Base-by-base conservation (phyloP, 805 yeast genomes). In the Candida ortonii region DNA sequence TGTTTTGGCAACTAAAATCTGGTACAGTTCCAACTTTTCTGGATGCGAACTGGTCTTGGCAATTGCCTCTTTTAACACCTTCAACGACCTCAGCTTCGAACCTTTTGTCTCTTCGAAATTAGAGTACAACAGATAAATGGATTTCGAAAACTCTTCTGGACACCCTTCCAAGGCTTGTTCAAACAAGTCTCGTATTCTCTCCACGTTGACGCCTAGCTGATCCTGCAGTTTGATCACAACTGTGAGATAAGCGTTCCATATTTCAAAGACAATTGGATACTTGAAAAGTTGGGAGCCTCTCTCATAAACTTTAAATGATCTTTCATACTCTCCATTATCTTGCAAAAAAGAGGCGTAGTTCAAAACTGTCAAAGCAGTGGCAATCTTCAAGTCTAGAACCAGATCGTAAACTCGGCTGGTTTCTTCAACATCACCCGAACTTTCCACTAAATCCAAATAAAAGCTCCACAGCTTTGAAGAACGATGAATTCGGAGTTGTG, bases 391-490 rank as follows among this genome's bases (percentile, higher is more conserved):
- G 17, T 64, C 65, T 21, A 82, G 67, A 10, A 73, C 62, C 16
- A 67, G 56, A 29, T 80, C 85, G 49, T 80, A 82, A 1, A 69
- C 64, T 2, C 50, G 50, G 25, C 61, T 49, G 2, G 68, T 62
- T 7, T 58, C 61, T 0, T 62, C 62, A 8, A 67, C 49, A 29
- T 70, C 74, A 4, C 71, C 68, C 20, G 67, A 55, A 10, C 79
- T 68, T 55, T 83, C 89, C 12, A 80, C 67, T 18, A 85, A 52
- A 48, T 85, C 95, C 17, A 86, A 53, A 50, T 83, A 85, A 43
- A 75, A 72, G 4, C 74, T 61, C 96, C 96, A 89, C 6, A 88
- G 58, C 33, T 73, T 73, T 25, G 65, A 59, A 5, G 84, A 76
- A 46, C 76, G 78, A 54, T 73, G 79, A 7, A 82, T 47, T 19